A percentile compares a stretch with the other conserved stretches of the same genome.
These are phyloP conservation scores for Penicillium frequentans DNA, from an alignment of 2,329 filamentous ascomycete species.

Conservation along the genomic window DNA sequence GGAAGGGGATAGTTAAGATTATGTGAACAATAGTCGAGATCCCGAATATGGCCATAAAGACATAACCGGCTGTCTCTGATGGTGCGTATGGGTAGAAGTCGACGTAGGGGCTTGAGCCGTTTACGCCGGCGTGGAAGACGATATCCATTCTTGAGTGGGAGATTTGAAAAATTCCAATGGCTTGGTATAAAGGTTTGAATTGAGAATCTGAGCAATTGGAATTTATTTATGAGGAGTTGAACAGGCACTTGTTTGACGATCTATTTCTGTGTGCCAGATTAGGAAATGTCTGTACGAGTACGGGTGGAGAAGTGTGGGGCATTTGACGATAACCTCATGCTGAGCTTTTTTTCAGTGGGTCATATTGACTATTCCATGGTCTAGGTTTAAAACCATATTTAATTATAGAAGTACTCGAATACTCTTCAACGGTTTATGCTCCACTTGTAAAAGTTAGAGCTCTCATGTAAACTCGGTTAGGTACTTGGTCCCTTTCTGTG, in stretches of 20 bases:
- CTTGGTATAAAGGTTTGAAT: not conserved
- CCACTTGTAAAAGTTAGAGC: too few relatives aligned
- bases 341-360: too few relatives aligned
- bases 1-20: constrained; percentile 30
- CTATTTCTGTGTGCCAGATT: constrained; percentile 16
- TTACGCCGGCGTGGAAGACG: constrained; percentile 30
- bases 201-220: not conserved
- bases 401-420: too few relatives aligned
- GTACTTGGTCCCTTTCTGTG: too few relatives aligned
- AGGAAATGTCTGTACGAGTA: constrained; percentile 31
- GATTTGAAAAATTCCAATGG: not conserved
- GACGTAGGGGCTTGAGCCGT: constrained; percentile 31
- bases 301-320: constrained; percentile 15
- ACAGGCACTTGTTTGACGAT: not conserved
- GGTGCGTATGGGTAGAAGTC: constrained; percentile 41
- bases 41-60: constrained; percentile 38
- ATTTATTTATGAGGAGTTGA: constrained; percentile 1
- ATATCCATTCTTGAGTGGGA: constrained; percentile 29
- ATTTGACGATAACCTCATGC: not conserved
- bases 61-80: constrained; percentile 33
- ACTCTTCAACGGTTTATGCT: too few relatives aligned
- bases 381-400: too few relatives aligned
- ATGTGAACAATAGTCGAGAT: constrained; percentile 31
- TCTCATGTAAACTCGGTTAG: too few relatives aligned
- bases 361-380: too few relatives aligned